Percentiles rank a stretch among this genome's conserved stretches.
phyloP scores from a whole-genome alignment of 2,329 filamentous ascomycete genomes.

The Akanthomyces dipterigenus region DNA sequence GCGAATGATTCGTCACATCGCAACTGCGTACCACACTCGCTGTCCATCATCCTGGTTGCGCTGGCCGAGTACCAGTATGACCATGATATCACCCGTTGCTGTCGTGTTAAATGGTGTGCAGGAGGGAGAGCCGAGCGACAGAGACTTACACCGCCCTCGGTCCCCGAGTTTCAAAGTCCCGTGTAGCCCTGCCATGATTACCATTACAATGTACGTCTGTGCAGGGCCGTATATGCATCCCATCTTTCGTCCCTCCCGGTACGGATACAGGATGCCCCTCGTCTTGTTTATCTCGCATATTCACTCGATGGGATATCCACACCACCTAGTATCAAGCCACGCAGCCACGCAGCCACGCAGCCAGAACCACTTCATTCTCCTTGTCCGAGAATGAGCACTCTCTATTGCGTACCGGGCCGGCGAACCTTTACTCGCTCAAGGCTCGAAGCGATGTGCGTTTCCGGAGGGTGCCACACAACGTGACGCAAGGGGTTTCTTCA shows the following conservation, averaged over 20 bases:
- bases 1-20: background rate
- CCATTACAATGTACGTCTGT: no score
- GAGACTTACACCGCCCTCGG: background rate
- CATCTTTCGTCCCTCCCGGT: background rate
- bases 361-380: background rate
- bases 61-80: no score
- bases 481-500: background rate
- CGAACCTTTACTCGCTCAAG: background rate
- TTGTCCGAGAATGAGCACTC: background rate
- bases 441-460: background rate
- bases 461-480: background rate
- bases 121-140: background rate
- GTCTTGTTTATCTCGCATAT: no score
- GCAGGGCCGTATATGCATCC: no score
- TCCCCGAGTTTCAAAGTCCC: background rate
- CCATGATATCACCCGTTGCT: no score
- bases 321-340: conserved; percentile 8
- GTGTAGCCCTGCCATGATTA: background rate
- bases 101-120: no score
- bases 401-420: no score
- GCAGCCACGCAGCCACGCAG: background rate
- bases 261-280: background rate
- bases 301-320: background rate
- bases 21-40: background rate
- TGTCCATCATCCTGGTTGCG: background rate